Conservation (phyloP, 306 rosid genomes). For the Malus fusca region DNA sequence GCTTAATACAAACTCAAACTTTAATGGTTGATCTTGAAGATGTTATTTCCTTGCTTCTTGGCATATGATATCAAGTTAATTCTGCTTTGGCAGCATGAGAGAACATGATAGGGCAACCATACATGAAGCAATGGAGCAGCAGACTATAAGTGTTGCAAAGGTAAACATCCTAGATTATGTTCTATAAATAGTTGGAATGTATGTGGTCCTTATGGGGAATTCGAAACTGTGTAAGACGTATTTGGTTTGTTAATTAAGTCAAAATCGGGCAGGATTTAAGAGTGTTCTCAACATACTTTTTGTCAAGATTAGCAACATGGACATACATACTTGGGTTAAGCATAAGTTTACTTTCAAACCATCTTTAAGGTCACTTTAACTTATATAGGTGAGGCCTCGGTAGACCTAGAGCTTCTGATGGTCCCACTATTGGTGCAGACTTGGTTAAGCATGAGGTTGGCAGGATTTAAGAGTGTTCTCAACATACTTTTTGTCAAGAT, state of each 20-base stretch:
- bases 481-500: background rate
- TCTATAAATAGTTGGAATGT: background rate
- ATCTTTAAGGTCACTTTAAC: background rate
- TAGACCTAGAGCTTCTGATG: background rate
- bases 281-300: background rate
- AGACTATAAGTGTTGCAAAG: slow-evolving; percentile 98
- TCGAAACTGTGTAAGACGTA: background rate
- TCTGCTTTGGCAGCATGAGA: slow-evolving; percentile 60
- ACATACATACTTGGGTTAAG: background rate
- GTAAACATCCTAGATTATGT: slow-evolving; percentile 27
- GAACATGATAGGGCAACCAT: slow-evolving; percentile 97
- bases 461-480: background rate
- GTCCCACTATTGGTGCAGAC: background rate
- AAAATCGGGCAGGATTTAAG: background rate
- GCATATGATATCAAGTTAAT: slow-evolving; percentile 18
- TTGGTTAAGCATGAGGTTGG: background rate
- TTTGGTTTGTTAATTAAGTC: background rate
- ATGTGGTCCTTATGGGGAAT: background rate
- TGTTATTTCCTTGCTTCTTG: background rate
- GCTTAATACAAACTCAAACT: background rate
- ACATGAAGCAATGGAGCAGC: slow-evolving; percentile 99
- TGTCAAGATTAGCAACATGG: background rate
- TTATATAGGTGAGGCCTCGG: background rate
- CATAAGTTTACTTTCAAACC: background rate
- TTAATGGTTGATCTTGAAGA: background rate